These are phyloP conservation scores for Cladosporium sp. DNA, from an alignment of 2,329 filamentous ascomycete species.

Conservation along the genomic window DNA sequence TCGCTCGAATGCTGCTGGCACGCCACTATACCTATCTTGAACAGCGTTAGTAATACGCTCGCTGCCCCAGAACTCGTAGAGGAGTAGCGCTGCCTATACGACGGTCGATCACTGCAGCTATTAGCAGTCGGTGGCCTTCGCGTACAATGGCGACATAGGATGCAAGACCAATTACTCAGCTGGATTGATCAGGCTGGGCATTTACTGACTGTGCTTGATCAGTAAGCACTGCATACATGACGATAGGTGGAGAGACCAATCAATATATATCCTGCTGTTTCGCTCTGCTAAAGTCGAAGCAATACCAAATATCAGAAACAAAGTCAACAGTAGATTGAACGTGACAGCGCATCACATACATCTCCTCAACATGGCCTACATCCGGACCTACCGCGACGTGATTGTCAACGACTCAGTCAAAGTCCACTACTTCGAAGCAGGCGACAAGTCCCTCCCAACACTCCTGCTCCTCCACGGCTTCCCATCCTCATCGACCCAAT, in stretches of 20 bases:
- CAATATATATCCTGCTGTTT: neutral
- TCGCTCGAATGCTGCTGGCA: neutral
- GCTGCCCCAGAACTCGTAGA: neutral
- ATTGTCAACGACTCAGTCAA: constrained; percentile 13
- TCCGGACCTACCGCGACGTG: neutral
- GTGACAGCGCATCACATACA: neutral
- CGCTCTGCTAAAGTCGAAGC: neutral
- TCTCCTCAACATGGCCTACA: neutral
- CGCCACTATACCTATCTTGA: neutral
- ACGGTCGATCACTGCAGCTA: neutral
- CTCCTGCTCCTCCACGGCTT: constrained; percentile 51
- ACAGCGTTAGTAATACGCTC: neutral
- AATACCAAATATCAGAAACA: neutral
- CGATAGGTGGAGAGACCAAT: neutral
- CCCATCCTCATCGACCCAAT: constrained; percentile 49
- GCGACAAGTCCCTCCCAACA: constrained; percentile 32
- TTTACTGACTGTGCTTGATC: neutral
- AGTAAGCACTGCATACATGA: neutral
- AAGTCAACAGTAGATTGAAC: neutral
- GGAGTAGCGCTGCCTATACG: neutral
- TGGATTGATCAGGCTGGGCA: neutral
- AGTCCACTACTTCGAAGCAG: constrained; percentile 29
- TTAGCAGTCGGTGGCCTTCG: neutral
- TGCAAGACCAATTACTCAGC: neutral
- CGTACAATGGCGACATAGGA: neutral